Base-by-base conservation (phyloP, 352 stramenopile genomes). In the Phytopythium sindhum region DNA sequence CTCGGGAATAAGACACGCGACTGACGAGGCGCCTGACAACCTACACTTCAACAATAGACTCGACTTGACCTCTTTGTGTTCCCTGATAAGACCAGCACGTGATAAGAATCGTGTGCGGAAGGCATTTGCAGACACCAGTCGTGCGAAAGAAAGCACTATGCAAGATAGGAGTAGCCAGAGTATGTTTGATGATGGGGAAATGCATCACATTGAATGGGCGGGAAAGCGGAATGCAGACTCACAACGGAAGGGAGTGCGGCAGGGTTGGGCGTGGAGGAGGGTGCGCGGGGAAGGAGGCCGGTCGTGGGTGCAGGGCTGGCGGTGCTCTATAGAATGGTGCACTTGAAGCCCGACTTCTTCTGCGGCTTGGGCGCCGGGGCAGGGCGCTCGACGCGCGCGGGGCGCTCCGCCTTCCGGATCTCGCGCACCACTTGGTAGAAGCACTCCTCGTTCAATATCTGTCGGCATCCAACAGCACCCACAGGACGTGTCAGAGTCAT, bases 361-460 rank as follows among this genome's bases (percentile, higher is more conserved):
- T 63, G 74, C 56, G 79, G 74, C 72, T 90, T 88, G 63, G 85
- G 66, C 48, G 80, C 83, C 17, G 74, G 72, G 48, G 68, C 65
- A 28, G 74, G 44, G 63, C 68, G 75, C 58, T 75, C 73, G 67
- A 79, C 72, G 64, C 73, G 73, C 54, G 65, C 72, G 24, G 87
- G 83, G 37, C 80, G 80, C 67, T 96, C 87, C 2, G 80, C 73
- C 74, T 88, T 90, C 60, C 87, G 82, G 68, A 96, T 96, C 68
- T 91, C 87, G 44, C 87, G 87, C 56, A 96, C 85, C 57, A 96
- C 87, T 60, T 96, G 77, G 77, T 92, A 96, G 69, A 96, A 96
- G 63, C 87, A 96, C 64, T 96, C 87, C 67, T 96, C 87, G 66
- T 96, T 95, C 57, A 88, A 84, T 89, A 93, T 91, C 81, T 91